Percentiles rank a stretch among this genome's conserved stretches.
phyloP scores from a whole-genome alignment of 495 filamentous ascomycete species.

The Achaetomiella virescens region DNA sequence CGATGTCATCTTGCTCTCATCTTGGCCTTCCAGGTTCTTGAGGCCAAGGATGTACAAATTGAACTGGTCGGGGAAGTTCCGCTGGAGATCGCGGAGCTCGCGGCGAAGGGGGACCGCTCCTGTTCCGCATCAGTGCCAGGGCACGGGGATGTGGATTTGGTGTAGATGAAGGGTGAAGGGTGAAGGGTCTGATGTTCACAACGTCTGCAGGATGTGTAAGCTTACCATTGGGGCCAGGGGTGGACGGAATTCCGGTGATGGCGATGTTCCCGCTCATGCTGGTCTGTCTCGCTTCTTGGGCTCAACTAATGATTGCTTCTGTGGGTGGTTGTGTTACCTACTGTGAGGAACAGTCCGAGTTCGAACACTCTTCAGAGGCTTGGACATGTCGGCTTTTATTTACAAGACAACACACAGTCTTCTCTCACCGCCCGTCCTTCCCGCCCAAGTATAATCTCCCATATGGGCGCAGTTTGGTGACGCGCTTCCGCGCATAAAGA shows the following conservation, averaged over 20 bases:
- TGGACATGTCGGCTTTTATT: neutral
- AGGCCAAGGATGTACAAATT: slow-evolving; percentile 28
- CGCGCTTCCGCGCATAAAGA: no score
- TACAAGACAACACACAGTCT: neutral
- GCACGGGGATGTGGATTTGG: neutral
- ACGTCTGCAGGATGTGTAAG: neutral
- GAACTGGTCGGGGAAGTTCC: slow-evolving; percentile 28
- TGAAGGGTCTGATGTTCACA: no score
- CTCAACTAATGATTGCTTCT: neutral
- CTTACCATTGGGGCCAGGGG: slow-evolving; percentile 11
- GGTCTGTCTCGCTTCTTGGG: neutral
- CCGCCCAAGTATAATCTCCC: neutral
- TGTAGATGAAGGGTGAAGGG: neutral
- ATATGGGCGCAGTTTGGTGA: neutral
- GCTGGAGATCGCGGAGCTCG: slow-evolving; percentile 29
- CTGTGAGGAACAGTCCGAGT: neutral
- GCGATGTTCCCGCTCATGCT: slow-evolving; percentile 23
- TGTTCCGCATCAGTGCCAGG: neutral
- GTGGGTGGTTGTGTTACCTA: neutral
- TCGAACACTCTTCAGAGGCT: neutral
- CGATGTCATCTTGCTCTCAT: slow-evolving; percentile 17
- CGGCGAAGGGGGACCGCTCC: slow-evolving; percentile 26
- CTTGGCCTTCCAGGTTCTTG: slow-evolving; percentile 18
- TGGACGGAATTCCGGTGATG: slow-evolving; percentile 26
- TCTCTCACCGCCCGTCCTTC: neutral